phyloP scores from a whole-genome alignment of 2,329 filamentous ascomycete species.

The Lachnellula arida region DNA sequence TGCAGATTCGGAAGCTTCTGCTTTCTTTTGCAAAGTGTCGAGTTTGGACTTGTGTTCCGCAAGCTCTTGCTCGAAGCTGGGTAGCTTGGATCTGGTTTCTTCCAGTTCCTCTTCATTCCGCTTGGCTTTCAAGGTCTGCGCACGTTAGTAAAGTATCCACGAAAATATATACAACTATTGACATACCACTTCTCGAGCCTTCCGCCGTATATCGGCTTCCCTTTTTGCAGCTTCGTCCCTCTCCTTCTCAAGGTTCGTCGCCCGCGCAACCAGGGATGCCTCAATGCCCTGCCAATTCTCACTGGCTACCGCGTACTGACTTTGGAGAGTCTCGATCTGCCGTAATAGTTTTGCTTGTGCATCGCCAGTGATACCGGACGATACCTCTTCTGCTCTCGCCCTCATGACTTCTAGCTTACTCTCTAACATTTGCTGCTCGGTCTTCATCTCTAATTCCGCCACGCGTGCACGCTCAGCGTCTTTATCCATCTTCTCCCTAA shows the following conservation, averaged over 20 bases:
- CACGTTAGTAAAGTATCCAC: constrained; percentile 26
- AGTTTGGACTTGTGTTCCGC: constrained; percentile 54
- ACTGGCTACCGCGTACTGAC: constrained; percentile 88
- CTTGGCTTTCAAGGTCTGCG: constrained; percentile 57
- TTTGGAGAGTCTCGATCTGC: constrained; percentile 93
- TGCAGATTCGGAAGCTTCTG: constrained; percentile 61
- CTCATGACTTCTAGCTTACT: constrained; percentile 86
- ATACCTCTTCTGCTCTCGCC: constrained; percentile 80
- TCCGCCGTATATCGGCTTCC: constrained; percentile 84
- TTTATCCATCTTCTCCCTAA: constrained; percentile 67
- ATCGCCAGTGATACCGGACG: constrained; percentile 75
- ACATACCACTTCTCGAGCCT: constrained; percentile 78
- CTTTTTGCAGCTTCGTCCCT: constrained; percentile 78
- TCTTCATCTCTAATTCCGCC: constrained; percentile 71
- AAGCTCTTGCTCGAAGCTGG: constrained; percentile 60
- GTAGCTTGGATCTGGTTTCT: constrained; percentile 57
- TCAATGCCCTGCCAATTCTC: constrained; percentile 99
- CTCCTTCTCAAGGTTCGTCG: constrained; percentile 80
- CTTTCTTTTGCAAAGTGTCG: constrained; percentile 58
- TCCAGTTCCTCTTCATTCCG: constrained; percentile 77
- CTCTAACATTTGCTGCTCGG: constrained; percentile 74
- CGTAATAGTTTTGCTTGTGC: constrained; percentile 84
- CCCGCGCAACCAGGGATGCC: constrained; percentile 71
- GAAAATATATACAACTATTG: background rate
- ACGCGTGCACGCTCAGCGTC: constrained; percentile 65